A percentile compares a stretch with the other conserved stretches of the same genome.
Conservation (phyloP, 2,329 filamentous ascomycete species). For the Alternaria angustiovoidea region DNA sequence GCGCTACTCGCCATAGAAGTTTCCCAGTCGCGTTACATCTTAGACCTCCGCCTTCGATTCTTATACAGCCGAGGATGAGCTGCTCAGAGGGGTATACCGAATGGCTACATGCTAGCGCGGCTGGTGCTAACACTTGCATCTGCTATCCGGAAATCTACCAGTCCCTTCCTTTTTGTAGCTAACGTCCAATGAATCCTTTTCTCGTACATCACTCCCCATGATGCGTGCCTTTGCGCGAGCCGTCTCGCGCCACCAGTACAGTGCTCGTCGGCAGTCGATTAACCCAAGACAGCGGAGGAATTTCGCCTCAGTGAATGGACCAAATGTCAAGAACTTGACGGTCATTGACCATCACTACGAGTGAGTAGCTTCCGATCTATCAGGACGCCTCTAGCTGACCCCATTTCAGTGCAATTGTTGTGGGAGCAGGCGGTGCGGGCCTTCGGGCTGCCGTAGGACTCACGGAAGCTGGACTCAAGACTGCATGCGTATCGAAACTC, state of each 20-base stretch:
- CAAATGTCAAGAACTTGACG: constrained; percentile 30
- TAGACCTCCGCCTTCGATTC: background rate
- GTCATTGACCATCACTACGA: constrained; percentile 49
- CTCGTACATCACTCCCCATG: background rate
- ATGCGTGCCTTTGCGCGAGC: constrained; percentile 40
- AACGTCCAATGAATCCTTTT: background rate
- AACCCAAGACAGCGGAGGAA: constrained; percentile 15
- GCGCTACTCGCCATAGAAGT: too few species aligned
- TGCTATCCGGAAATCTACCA: background rate
- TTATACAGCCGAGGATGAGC: background rate
- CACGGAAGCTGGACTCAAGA: constrained; percentile 70
- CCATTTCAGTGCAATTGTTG: constrained; percentile 51
- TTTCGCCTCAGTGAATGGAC: constrained; percentile 27
- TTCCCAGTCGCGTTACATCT: too few species aligned
- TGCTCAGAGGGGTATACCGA: background rate
- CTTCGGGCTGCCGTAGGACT: constrained; percentile 70
- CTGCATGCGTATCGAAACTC: constrained; percentile 70
- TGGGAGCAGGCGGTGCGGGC: constrained; percentile 68
- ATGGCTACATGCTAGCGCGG: constrained; percentile 1
- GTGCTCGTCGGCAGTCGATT: constrained; percentile 14
- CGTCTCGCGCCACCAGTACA: constrained; percentile 27
- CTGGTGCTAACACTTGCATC: background rate
- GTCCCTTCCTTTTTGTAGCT: background rate
- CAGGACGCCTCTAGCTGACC: constrained; percentile 6
- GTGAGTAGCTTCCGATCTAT: constrained; percentile 19